Evolutionary conservation across 2,329 filamentous ascomycete genomes (phyloP).

Genomic region (Botrytis cinerea): DNA sequence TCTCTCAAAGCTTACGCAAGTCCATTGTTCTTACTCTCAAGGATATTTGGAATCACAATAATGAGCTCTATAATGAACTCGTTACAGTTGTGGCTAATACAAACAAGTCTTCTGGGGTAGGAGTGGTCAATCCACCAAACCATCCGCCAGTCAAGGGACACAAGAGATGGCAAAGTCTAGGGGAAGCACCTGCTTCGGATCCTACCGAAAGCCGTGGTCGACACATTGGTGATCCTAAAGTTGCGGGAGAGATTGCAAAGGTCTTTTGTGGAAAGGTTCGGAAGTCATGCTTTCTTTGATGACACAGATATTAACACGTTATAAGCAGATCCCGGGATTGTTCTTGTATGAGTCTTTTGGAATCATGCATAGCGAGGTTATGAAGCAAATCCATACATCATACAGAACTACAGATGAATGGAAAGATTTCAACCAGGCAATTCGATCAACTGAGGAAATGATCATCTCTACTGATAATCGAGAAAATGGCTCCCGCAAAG

Average conservation of each 20-base stretch:
- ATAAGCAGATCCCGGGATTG: constrained; percentile 71
- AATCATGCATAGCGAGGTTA: constrained; percentile 84
- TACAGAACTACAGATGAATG: constrained; percentile 71
- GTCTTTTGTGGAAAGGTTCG: constrained; percentile 60
- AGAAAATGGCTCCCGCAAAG: constrained; percentile 66
- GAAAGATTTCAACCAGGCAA: constrained; percentile 78
- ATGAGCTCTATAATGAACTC: constrained; percentile 75
- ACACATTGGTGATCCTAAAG: constrained; percentile 56
- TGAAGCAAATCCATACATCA: constrained; percentile 71
- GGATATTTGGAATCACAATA: constrained; percentile 80
- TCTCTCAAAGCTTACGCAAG: constrained; percentile 64
- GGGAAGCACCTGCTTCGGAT: constrained; percentile 42
- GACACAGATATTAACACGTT: neutral
- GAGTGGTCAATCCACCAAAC: constrained; percentile 31
- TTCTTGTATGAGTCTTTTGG: constrained; percentile 90
- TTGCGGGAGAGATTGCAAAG: constrained; percentile 61
- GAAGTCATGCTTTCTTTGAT: neutral
- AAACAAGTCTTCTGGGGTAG: constrained; percentile 54
- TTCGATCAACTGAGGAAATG: constrained; percentile 79
- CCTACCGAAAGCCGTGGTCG: constrained; percentile 48
- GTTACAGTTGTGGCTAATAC: constrained; percentile 71
- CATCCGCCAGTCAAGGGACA: constrained; percentile 40
- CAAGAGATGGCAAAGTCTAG: constrained; percentile 50
- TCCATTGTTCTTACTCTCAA: constrained; percentile 79
- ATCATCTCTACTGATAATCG: constrained; percentile 69